Base-by-base conservation (phyloP, 2,329 filamentous ascomycete genomes). In the Tolypocladium endophyticum region DNA sequence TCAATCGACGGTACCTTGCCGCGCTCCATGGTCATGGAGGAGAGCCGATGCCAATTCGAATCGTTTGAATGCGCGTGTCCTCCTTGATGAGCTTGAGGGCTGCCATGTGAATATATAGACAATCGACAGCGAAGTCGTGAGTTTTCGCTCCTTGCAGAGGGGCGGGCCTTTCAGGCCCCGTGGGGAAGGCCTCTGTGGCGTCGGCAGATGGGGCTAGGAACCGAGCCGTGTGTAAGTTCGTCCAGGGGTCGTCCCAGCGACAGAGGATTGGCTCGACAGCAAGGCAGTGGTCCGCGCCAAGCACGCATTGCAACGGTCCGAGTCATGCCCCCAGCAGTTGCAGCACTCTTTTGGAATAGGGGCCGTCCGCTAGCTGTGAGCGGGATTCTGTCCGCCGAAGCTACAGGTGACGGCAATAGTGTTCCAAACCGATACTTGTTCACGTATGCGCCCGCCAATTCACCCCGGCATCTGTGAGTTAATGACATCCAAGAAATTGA, bases 381-480 rank as follows among this genome's bases (percentile, higher is more conserved):
- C 53, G 53, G 35, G 35, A 55, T 39, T 55, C 53, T 39, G 35
- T 38, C 33, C 53, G 53, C n/a, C 7, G 20, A 43, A 9, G 41
- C 38, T 16, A 41, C 16, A 16, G 5, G 38, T 16, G 16, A 41
- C 38, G 5, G 6, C 38, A 2, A 3, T 41, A 5, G 38, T 5
- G 38, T 16, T 18, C 3, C 5, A 3, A 18, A 41, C 12, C 25
- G 23, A 14, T 8, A 47, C 7, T 18, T 12, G 35, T 16, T 16
- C 28, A 39, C 9, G 5, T 28, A 47, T 47, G 14, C n/a, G n/a
- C 14, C 23, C 45, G 6, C 3, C 23, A 16, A 4, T 33, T 58
- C 36, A 62, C 20, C 60, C 61, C 3, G 67, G 67, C 67, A 69
- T 69, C 41, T 68, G 66, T 20, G 67, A 69, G 35, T 68, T 66